Base-by-base conservation (phyloP, 768 basidiomycete genomes). In the Termitomyces sp. region DNA sequence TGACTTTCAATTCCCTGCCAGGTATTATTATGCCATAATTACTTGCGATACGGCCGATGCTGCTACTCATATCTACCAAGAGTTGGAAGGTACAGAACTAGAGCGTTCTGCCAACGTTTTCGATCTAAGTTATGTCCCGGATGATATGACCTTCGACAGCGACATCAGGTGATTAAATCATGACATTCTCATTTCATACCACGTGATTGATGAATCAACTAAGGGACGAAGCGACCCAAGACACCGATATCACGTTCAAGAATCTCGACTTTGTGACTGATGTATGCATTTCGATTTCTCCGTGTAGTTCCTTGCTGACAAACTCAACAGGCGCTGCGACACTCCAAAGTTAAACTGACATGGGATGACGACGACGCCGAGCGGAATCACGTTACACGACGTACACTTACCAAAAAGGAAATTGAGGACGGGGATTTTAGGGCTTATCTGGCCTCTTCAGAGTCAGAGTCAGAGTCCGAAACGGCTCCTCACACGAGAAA, bases 331-430 rank as follows among this genome's bases (percentile, higher is more conserved):
- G 96, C 96, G 10, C 82, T 99, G 5, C 88, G 96, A 5, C 95
- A 98, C 68, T 99, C 97, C 14, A 97, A 93, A 75, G 96, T 98
- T 57, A 97, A 92, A 65, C 80, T 98, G 32, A 97, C 95, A 5
- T 99, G 97, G 97, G 97, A 99, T 61, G 91, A 94, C 53, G 97
- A 98, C 68, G 95, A 98, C 61, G 87, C 90, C 0, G 89, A 94
- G 64, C 87, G 96, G 40, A 80, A 78, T 54, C 84, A 83, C 43
- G 63, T 94, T 47, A 92, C 94, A 1, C 84, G 93, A 45, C 87
- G 93, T 21, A 75, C 76, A 0, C 74, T 97, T 41, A 83, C 90
- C 0, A 79, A 81, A 51, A 86, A 93, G 65, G 93, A 98, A 66
- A 87, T 98, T 26, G 94, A 97, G 47, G 88, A 95, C 56, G 83